Percentiles rank a stretch among this genome's conserved stretches.
Conservation (phyloP, 2,329 filamentous ascomycete species). For the Laburnicola sp. region DNA sequence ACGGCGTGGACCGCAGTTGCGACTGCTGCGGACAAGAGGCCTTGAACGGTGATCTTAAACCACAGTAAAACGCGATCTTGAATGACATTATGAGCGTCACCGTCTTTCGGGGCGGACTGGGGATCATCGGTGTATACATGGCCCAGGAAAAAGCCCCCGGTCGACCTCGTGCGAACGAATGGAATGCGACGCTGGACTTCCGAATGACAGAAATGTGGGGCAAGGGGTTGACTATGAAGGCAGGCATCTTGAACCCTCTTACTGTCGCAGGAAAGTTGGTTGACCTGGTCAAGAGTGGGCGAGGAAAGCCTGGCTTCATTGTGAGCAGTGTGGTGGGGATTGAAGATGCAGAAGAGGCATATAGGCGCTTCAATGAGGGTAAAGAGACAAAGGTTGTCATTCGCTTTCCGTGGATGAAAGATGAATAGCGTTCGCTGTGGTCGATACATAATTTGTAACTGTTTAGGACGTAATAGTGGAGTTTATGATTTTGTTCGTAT, state of each 20-base stretch:
- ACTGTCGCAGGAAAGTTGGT: constrained; percentile 9
- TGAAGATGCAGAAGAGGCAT: constrained; percentile 18
- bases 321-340: constrained; percentile 10
- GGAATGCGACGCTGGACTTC: constrained; percentile 1
- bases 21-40: too few species aligned
- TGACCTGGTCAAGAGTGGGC: constrained; percentile 9
- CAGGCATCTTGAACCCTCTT: constrained; percentile 4
- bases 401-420: neutral
- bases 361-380: constrained; percentile 10
- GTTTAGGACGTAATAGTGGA: too few species aligned
- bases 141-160: neutral
- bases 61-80: too few species aligned
- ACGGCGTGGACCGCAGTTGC: constrained; percentile 11
- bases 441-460: too few species aligned
- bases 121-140: constrained; percentile 24
- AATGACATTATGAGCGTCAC: constrained; percentile 29
- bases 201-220: constrained; percentile 10
- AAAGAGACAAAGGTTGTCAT: constrained; percentile 18
- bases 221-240: constrained; percentile 3
- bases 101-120: constrained; percentile 26
- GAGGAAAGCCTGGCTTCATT: constrained; percentile 14
- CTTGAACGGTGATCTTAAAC: too few species aligned
- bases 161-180: neutral
- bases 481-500: too few species aligned
- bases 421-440: too few species aligned